These are phyloP conservation scores for Phytophthora sp. DNA, from an alignment of 352 stramenopile species.

Conservation along the genomic window DNA sequence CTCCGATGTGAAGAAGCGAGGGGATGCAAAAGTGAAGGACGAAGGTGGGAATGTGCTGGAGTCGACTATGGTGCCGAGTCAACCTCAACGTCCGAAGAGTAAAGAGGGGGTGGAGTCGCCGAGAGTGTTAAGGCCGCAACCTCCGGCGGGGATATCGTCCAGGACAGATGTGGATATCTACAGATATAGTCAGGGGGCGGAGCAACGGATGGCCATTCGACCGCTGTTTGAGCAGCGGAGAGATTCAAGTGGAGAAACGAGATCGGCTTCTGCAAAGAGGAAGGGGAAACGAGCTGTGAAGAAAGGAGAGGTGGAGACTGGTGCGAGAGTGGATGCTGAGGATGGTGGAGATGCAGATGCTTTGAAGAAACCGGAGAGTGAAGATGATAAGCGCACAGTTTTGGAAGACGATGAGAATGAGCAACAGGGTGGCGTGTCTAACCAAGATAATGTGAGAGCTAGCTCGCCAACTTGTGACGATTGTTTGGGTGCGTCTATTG, in stretches of 20 bases:
- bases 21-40: background rate
- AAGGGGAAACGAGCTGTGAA: constrained; percentile 13
- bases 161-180: constrained; percentile 66
- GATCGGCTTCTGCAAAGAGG: constrained; percentile 30
- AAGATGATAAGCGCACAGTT: background rate
- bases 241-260: constrained; percentile 35
- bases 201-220: constrained; percentile 72
- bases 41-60: background rate
- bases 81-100: constrained; percentile 16
- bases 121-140: constrained; percentile 39
- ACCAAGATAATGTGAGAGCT: constrained; percentile 18
- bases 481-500: background rate
- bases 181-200: constrained; percentile 56
- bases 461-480: constrained; percentile 6
- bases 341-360: background rate
- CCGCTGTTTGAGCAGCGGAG: constrained; percentile 71
- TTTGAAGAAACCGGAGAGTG: background rate
- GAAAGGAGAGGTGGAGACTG: background rate
- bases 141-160: constrained; percentile 45
- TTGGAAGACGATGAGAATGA: background rate
- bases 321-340: background rate
- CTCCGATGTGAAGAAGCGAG: constrained; percentile 6
- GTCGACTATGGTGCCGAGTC: background rate
- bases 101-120: constrained; percentile 34
- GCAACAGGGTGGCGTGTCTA: background rate